A percentile compares a stretch with the other conserved stretches of the same genome.
Conservation (phyloP, 2,329 filamentous ascomycete species). For the Fusarium neocosmosporiellum region DNA sequence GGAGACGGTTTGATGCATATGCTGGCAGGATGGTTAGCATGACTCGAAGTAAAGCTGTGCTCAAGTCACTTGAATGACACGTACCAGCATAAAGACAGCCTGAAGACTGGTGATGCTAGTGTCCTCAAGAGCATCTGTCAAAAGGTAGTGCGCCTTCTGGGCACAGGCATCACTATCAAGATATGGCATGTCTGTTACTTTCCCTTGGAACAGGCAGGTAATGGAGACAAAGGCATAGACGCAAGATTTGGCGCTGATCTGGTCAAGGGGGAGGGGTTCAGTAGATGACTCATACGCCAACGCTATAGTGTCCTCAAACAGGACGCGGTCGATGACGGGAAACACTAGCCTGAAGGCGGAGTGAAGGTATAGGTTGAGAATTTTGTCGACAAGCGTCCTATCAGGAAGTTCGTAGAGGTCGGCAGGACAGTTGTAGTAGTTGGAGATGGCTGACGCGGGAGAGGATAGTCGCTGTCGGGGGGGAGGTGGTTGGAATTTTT, state of each 20-base stretch:
- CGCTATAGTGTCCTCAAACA: slow-evolving; percentile 60
- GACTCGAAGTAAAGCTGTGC: too few relatives aligned
- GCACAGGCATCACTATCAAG: slow-evolving; percentile 56
- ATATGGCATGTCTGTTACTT: slow-evolving; percentile 13
- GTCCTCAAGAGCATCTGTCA: slow-evolving; percentile 57
- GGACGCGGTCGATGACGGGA: slow-evolving; percentile 58
- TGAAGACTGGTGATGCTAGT: slow-evolving; percentile 58
- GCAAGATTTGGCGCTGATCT: slow-evolving; percentile 55
- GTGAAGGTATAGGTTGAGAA: slow-evolving; percentile 34
- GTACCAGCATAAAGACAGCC: slow-evolving; percentile 60
- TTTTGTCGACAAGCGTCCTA: slow-evolving; percentile 42
- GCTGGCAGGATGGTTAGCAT: too few relatives aligned
- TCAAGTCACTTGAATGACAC: too few relatives aligned
- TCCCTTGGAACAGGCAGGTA: slow-evolving; percentile 32
- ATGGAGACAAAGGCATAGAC: slow-evolving; percentile 61
- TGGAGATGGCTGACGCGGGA: background rate
- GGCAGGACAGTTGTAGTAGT: background rate
- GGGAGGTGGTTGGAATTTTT: background rate
- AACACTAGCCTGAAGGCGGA: slow-evolving; percentile 58
- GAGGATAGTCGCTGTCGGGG: background rate
- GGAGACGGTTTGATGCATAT: too few relatives aligned
- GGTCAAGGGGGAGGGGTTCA: slow-evolving; percentile 33
- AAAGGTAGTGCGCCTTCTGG: slow-evolving; percentile 53
- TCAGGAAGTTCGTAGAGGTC: slow-evolving; percentile 28
- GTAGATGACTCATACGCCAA: slow-evolving; percentile 53